A percentile compares a stretch with the other conserved stretches of the same genome.
Conservation (phyloP, 169 alveolate genomes). For the Plasmodium cynomolgi region DNA sequence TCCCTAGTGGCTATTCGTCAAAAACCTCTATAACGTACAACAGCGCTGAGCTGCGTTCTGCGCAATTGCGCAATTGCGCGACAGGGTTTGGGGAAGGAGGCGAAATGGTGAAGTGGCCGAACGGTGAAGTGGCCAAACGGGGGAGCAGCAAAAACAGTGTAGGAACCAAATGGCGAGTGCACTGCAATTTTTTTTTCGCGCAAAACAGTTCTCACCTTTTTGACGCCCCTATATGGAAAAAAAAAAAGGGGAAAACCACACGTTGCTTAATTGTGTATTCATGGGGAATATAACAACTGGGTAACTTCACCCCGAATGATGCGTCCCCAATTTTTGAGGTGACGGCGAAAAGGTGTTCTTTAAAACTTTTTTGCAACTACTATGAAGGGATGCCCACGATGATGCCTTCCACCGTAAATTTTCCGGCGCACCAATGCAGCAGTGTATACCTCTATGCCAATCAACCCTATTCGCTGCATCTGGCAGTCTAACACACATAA, state of each 20-base stretch:
- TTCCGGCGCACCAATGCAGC: background rate
- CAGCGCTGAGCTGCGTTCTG: background rate
- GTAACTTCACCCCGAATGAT: background rate
- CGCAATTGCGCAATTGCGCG: background rate
- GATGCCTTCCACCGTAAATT: background rate
- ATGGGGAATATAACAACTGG: background rate
- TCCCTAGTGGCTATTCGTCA: background rate
- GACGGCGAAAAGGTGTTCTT: background rate
- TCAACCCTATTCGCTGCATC: background rate
- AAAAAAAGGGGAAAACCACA: background rate
- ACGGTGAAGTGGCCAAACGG: background rate
- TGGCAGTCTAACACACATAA: background rate
- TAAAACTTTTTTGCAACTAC: background rate
- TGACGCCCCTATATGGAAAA: background rate
- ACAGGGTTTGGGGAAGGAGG: background rate
- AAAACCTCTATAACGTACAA: background rate
- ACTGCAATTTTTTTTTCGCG: background rate
- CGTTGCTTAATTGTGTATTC: background rate
- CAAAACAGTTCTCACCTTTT: background rate
- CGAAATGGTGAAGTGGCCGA: background rate
- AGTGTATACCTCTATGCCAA: background rate
- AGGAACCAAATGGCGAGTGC: background rate
- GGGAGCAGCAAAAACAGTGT: background rate
- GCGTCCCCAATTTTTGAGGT: background rate
- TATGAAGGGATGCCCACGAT: background rate